phyloP scores from a whole-genome alignment of 352 stramenopile genomes.

The Phytophthora niederhauseri region DNA sequence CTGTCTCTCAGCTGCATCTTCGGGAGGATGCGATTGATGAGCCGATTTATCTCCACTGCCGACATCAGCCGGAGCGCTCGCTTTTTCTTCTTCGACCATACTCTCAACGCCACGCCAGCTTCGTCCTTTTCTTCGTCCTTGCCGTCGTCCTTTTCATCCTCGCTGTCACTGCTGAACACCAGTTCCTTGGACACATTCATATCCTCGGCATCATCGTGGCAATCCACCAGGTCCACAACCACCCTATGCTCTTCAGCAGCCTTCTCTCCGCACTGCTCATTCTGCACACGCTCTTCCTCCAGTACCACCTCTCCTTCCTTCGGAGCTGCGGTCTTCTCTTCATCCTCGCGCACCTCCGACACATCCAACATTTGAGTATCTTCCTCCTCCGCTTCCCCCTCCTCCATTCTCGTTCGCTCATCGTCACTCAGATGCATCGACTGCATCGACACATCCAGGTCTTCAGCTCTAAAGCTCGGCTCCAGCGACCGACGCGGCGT shows the following conservation, averaged over 20 bases:
- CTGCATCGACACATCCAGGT: slow-evolving; percentile 76
- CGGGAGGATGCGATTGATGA: slow-evolving; percentile 2
- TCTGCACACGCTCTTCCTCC: slow-evolving; percentile 5
- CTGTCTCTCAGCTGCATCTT: slow-evolving; percentile 17
- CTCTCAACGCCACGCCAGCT: slow-evolving; percentile 11
- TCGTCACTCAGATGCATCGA: slow-evolving; percentile 73
- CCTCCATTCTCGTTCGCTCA: slow-evolving; percentile 25
- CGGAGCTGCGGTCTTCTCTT: slow-evolving; percentile 2
- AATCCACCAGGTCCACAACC: slow-evolving; percentile 15
- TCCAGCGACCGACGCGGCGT: slow-evolving; percentile 34
- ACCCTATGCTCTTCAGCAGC: slow-evolving; percentile 11
- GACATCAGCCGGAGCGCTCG: neutral
- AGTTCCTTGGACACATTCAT: slow-evolving; percentile 47
- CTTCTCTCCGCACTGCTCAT: slow-evolving; percentile 6
- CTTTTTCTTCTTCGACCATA: slow-evolving; percentile 14
- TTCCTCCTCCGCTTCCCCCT: slow-evolving; percentile 31
- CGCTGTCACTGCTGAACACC: slow-evolving; percentile 49
- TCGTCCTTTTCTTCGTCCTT: slow-evolving; percentile 30
- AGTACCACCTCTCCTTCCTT: slow-evolving; percentile 8
- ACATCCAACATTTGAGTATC: slow-evolving; percentile 40
- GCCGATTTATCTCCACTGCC: neutral
- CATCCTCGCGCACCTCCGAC: slow-evolving; percentile 20
- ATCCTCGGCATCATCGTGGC: slow-evolving; percentile 37
- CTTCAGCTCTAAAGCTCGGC: slow-evolving; percentile 26
- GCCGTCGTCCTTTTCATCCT: slow-evolving; percentile 20